Evolutionary conservation across 805 yeast genomes (phyloP).

Genomic region (Candida vaughaniae): DNA sequence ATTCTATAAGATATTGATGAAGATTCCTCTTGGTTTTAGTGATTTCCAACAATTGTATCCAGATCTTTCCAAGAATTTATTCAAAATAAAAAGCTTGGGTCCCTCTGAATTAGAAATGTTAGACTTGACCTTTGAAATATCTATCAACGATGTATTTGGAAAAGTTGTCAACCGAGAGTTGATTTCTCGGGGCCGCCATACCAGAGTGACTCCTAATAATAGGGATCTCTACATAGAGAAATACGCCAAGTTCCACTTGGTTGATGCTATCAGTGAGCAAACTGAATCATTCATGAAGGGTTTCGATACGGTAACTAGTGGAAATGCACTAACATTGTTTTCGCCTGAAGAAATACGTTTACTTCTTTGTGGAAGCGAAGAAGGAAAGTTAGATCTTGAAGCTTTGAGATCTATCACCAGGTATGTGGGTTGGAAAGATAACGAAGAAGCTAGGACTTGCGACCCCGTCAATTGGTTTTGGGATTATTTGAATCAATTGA

Average conservation of each 20-base stretch:
- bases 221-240: slow-evolving; percentile 58
- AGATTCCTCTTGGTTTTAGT: slow-evolving; percentile 50
- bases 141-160: slow-evolving; percentile 52
- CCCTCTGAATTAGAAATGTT: slow-evolving; percentile 41
- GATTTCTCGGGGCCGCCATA: slow-evolving; percentile 54
- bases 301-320: slow-evolving; percentile 73
- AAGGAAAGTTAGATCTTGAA: slow-evolving; percentile 61
- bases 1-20: slow-evolving; percentile 70
- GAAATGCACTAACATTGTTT: slow-evolving; percentile 76
- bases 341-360: slow-evolving; percentile 79
- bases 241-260: slow-evolving; percentile 62
- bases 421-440: slow-evolving; percentile 50
- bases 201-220: slow-evolving; percentile 58
- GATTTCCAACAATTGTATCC: slow-evolving; percentile 77
- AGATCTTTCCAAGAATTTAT: slow-evolving; percentile 44
- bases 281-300: slow-evolving; percentile 65
- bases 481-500: slow-evolving; percentile 61
- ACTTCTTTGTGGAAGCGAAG: slow-evolving; percentile 74
- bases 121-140: slow-evolving; percentile 58
- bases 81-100: slow-evolving; percentile 24
- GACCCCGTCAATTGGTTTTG: slow-evolving; percentile 77
- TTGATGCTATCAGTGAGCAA: slow-evolving; percentile 50
- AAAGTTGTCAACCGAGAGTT: slow-evolving; percentile 47
- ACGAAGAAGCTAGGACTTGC: slow-evolving; percentile 28
- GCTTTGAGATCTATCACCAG: slow-evolving; percentile 69